Evolutionary conservation across 1,139 yeast genomes (phyloP).

Genomic region (Suhomyces panamericanus): DNA sequence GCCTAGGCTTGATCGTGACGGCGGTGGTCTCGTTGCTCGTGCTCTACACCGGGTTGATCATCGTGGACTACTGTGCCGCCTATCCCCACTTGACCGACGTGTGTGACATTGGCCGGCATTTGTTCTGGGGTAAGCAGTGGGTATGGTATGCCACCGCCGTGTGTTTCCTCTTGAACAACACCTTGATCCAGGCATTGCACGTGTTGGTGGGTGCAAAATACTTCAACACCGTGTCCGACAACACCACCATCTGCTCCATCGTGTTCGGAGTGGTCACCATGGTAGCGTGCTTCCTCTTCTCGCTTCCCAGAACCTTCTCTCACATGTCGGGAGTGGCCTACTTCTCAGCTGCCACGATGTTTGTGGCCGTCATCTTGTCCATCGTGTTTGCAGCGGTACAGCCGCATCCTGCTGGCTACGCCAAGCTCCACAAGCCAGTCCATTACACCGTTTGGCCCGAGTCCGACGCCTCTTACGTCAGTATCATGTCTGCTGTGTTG

Average conservation of each 20-base stretch:
- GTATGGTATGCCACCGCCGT: slow-evolving; percentile 61
- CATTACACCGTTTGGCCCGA: slow-evolving; percentile 50
- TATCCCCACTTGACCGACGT: slow-evolving; percentile 53
- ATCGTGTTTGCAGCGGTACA: slow-evolving; percentile 57
- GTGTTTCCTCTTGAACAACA: slow-evolving; percentile 55
- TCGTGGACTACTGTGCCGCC: slow-evolving; percentile 55
- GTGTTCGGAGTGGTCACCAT: slow-evolving; percentile 51
- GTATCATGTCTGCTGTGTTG: slow-evolving; percentile 56
- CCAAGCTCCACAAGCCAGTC: slow-evolving; percentile 33
- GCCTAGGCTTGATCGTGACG: slow-evolving; percentile 59
- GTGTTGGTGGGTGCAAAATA: slow-evolving; percentile 61
- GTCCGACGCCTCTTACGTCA: slow-evolving; percentile 52
- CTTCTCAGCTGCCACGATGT: slow-evolving; percentile 58
- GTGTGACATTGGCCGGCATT: slow-evolving; percentile 60
- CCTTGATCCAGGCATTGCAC: slow-evolving; percentile 58
- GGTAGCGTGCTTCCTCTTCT: slow-evolving; percentile 48
- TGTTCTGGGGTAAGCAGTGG: slow-evolving; percentile 51
- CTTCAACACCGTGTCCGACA: slow-evolving; percentile 52
- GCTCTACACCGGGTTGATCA: slow-evolving; percentile 54
- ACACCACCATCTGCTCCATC: slow-evolving; percentile 52
- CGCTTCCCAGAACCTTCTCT: slow-evolving; percentile 58
- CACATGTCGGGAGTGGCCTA: slow-evolving; percentile 51
- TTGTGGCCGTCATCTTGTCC: slow-evolving; percentile 52
- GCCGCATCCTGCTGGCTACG: slow-evolving; percentile 46
- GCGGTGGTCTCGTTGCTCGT: slow-evolving; percentile 51